Percentiles rank a stretch among this genome's conserved stretches.
Conservation (phyloP, 208 protist genomes). For the Trypanosoma cruzi region DNA sequence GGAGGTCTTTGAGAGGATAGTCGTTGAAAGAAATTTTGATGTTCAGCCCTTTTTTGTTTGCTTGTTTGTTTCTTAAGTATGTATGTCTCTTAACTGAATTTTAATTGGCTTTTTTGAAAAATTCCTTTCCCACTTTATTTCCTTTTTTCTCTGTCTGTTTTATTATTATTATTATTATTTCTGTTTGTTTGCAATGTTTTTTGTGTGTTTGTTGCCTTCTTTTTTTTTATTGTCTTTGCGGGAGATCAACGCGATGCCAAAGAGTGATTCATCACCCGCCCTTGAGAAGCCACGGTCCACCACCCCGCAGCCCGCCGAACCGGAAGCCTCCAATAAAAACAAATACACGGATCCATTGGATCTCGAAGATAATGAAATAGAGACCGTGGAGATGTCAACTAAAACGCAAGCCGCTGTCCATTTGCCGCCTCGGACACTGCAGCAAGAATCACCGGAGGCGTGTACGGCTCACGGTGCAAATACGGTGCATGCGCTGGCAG, state of each 20-base stretch:
- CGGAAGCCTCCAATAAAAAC: background rate
- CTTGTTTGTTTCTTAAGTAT: too few species aligned
- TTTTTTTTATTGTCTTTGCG: too few species aligned
- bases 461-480: background rate
- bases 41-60: background rate
- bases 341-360: background rate
- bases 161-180: conserved; percentile 5
- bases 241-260: too few species aligned
- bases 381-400: background rate
- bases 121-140: too few species aligned
- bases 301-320: background rate
- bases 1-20: too few species aligned
- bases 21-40: too few species aligned
- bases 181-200: too few species aligned
- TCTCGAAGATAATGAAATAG: background rate
- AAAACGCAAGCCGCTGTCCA: background rate
- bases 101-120: too few species aligned
- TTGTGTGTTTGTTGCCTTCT: too few species aligned
- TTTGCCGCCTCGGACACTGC: background rate
- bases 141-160: background rate
- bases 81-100: too few species aligned
- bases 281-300: background rate
- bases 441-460: background rate
- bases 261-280: background rate
- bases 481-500: background rate